Base-by-base conservation (phyloP, 2,329 filamentous ascomycete genomes). In the Pseudogymnoascus pannorum region DNA sequence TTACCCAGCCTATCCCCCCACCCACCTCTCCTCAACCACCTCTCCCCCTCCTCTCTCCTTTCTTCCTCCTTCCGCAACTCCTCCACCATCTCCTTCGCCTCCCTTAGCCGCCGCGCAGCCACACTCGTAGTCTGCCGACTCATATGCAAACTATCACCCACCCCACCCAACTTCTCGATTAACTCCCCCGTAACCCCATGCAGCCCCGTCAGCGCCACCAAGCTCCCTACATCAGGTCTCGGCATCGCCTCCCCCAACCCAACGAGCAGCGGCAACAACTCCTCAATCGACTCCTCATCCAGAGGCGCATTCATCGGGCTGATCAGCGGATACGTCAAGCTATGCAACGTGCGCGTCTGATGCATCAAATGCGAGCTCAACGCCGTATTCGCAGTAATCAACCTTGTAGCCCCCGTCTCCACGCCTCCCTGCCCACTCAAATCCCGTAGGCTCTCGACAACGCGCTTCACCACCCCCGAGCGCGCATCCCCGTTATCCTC, bases 141-240 rank as follows among this genome's bases (percentile, higher is more conserved):
- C 87, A 97, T 96, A 74, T 97, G 93, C 33, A 99, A 80, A 3
- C 91, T 92, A 72, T 99, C 94, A 5, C 90, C 91, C 4, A 99
- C 80, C 66, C 91, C 88, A 68, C 91, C 91, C 54, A 99, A 82
- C 5, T 91, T 90, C 69, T 91, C 84, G 7, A 93, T 84, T 26
- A 93, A 77, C 64, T 92, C 88, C 24, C 83, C 78, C 0, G 89
- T 92, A 65, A 90, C 79, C 5, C 83, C 79, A 71, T 91, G 87
- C 59, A 93, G 80, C 20, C 84, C 81, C 62, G 85, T 81, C 51
- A 92, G 76, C 8, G 88, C 89, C 67, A 81, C 80, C 67, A 88
- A 81, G 1, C 85, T 84, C 12, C 81, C 70, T 64, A 87, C 82
- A 40, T 82, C 81, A 3, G 84, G 83, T 12, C 81, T 80, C 3